These are phyloP conservation scores for Licmophora abbreviata DNA, from an alignment of 108 stramenopile species.

Conservation along the genomic window DNA sequence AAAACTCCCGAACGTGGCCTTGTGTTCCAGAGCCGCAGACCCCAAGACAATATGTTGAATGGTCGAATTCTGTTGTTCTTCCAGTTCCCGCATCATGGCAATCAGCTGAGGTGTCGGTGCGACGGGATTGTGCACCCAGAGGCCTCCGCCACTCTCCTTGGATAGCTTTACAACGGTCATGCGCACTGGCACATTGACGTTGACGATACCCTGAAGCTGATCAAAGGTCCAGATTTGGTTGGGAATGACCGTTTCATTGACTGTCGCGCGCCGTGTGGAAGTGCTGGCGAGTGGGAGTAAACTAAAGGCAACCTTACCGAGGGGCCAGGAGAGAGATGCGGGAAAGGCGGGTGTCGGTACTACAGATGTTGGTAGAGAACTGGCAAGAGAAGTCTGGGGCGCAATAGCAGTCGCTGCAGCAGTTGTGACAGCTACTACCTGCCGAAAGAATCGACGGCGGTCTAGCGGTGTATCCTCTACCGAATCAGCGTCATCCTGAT, in stretches of 20 bases:
- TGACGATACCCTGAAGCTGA: slow-evolving; percentile 88
- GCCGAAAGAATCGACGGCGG: no score
- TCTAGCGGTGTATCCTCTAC: no score
- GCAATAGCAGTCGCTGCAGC: no score
- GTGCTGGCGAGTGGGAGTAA: slow-evolving; percentile 67
- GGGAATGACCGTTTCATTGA: slow-evolving; percentile 38
- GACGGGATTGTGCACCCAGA: slow-evolving; percentile 85
- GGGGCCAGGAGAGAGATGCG: slow-evolving; percentile 48
- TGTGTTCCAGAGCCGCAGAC: slow-evolving; percentile 88
- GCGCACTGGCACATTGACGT: slow-evolving; percentile 91
- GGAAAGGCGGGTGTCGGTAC: slow-evolving; percentile 38
- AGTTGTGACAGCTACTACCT: no score
- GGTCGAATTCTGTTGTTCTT: slow-evolving; percentile 63
- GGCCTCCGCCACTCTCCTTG: slow-evolving; percentile 48
- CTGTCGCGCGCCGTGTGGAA: slow-evolving; percentile 58
- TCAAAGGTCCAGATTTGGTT: slow-evolving; percentile 83
- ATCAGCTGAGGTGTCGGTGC: slow-evolving; percentile 86
- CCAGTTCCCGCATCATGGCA: slow-evolving; percentile 48
- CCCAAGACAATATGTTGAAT: slow-evolving; percentile 84
- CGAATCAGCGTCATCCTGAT: no score
- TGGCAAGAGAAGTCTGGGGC: no score
- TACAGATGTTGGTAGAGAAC: no score
- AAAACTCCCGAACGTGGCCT: slow-evolving; percentile 83
- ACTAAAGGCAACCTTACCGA: slow-evolving; percentile 77
- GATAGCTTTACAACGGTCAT: slow-evolving; percentile 64